Evolutionary conservation across 148 eudicot genomes (phyloP), one percentile per base, ranked within the genome.

Genomic region (Chenopodium album): DNA sequence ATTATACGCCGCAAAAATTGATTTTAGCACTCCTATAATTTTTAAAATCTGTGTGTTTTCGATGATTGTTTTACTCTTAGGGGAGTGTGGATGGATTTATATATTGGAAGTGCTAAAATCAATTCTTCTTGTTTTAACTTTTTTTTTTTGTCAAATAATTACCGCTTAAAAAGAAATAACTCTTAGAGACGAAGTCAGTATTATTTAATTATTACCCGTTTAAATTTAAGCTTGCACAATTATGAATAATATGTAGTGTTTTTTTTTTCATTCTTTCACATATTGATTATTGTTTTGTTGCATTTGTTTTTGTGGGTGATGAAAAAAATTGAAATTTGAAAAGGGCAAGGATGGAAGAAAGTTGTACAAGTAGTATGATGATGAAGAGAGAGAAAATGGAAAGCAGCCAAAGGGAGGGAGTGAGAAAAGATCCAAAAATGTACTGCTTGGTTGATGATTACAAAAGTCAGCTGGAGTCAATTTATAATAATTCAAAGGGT

Each of bases 381-480:
- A 80, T 80, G 82, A 80, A 59, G 82, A 72, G 28, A 81, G 84
- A 82, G 71, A 59, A 71, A 22, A 60, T 26, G 75, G 80, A 77
- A 82, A 4, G 79, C 76, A 60, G 44, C 46, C 76, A 77, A 82
- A 78, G 34, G 10, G 83, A 37, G 76, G 9, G 37, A 75, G 0
- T 69, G 68, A 81, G 79, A 76, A 76, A 67, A 75, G 69, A 14
- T 76, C 75, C 84, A 81, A 81, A 22, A 20, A 17, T 29, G 28
- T 41, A 75, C 65, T 31, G 75, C 7, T 23, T 62, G 47, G 62
- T 52, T 76, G 76, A 84, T 84, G 70, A 84, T 84, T 84, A 80
- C 83, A 71, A 32, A 46, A 76, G 65, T 80, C 86, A 80, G 80
- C 62, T 23, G 50, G 83, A 76, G 86, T 84, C 86, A 80, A 84